These are phyloP conservation scores for Fusarium sp. DNA, from an alignment of 2,329 filamentous ascomycete genomes.

Conservation along the genomic window DNA sequence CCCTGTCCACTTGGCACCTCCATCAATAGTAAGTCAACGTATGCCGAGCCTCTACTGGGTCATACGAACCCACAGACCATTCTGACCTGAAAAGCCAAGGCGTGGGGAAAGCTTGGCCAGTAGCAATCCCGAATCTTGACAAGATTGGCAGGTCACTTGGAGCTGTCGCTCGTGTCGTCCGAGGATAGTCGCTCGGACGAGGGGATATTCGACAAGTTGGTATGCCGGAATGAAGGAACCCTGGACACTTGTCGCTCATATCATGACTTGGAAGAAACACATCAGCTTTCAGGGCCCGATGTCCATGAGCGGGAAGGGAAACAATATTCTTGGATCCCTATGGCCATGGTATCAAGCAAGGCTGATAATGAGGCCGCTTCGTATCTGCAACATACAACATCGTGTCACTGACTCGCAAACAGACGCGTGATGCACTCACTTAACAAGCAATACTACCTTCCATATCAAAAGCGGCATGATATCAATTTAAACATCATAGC, in stretches of 20 bases:
- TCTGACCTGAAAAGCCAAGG: neutral
- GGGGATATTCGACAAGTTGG: neutral
- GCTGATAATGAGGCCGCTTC: neutral
- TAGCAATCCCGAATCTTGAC: neutral
- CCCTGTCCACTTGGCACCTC: neutral
- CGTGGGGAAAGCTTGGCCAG: neutral
- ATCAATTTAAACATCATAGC: neutral
- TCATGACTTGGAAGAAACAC: fast-evolving
- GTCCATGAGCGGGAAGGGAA: fast-evolving
- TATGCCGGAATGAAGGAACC: fast-evolving
- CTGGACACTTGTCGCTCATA: neutral
- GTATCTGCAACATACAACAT: neutral
- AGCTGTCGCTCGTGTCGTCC: no score
- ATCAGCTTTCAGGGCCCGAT: fast-evolving
- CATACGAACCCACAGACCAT: neutral
- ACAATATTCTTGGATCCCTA: fast-evolving
- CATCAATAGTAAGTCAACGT: neutral
- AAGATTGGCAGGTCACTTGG: neutral
- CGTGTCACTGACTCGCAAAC: neutral
- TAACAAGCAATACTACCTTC: slow-evolving; percentile 10
- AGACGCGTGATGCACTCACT: neutral
- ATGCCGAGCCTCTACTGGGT: neutral
- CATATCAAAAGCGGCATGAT: neutral
- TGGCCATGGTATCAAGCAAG: neutral
- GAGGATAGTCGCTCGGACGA: neutral